These are phyloP conservation scores for Alternaria sp. DNA, from an alignment of 2,329 filamentous ascomycete genomes.

Conservation along the genomic window DNA sequence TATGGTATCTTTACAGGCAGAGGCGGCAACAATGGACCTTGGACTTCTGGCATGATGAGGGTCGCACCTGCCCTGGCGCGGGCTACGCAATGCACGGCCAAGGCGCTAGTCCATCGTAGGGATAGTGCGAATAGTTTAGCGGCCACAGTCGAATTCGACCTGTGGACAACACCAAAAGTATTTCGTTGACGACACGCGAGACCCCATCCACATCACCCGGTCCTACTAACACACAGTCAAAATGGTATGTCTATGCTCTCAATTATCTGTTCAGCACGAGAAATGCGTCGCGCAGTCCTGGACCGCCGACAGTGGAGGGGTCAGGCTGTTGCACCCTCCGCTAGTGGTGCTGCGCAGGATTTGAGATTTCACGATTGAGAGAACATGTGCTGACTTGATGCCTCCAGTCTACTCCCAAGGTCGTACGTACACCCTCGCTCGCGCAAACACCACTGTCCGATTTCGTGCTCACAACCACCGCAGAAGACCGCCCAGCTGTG, in stretches of 20 bases:
- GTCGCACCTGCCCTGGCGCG: conserved; percentile 26
- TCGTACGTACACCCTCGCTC: conserved; percentile 56
- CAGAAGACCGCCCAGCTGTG: conserved; percentile 92
- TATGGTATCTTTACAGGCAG: background rate
- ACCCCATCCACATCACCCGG: conserved; percentile 48
- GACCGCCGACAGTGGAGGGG: conserved; percentile 20
- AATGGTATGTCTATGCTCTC: conserved; percentile 48
- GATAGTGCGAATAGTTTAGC: conserved; percentile 25
- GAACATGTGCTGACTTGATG: conserved; percentile 42
- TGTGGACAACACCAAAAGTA: conserved; percentile 33
- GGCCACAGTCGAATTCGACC: conserved; percentile 34
- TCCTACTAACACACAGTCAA: conserved; percentile 50
- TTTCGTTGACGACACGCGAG: conserved; percentile 49
- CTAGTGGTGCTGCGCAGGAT: conserved; percentile 35
- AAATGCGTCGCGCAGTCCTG: conserved; percentile 23
- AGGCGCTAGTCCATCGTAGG: conserved; percentile 26
- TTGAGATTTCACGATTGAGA: conserved; percentile 19
- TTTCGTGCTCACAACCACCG: conserved; percentile 45
- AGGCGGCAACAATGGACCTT: conserved; percentile 22
- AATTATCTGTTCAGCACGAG: conserved; percentile 18
- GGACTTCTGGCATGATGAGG: conserved; percentile 34
- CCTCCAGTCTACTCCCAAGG: conserved; percentile 69
- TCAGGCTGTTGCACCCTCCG: conserved; percentile 24
- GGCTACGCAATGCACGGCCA: conserved; percentile 34
- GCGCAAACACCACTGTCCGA: conserved; percentile 38